phyloP scores from a whole-genome alignment of 345 rosid genomes.

The Hypericum perforatum region DNA sequence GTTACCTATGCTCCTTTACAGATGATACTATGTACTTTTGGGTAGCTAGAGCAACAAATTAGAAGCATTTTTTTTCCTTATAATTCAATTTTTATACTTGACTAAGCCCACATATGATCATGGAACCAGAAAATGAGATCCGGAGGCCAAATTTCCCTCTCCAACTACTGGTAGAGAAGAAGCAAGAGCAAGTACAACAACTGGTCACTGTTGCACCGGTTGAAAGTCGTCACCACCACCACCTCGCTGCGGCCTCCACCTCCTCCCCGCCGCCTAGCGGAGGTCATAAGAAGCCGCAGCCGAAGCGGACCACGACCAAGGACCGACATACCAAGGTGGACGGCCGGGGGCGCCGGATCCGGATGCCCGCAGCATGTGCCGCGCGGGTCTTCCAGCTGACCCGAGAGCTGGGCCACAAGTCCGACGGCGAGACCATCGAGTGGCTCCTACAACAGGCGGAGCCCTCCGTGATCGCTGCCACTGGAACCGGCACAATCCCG shows the following conservation, averaged over 20 bases:
- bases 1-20: too few species aligned
- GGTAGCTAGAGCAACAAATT: too few species aligned
- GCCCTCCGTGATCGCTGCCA: conserved; percentile 82
- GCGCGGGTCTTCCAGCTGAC: conserved; percentile 93
- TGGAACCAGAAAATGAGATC: conserved; percentile 65
- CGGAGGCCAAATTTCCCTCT: conserved; percentile 71
- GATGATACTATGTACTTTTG: too few species aligned
- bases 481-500: conserved; percentile 90
- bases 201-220: conserved; percentile 1
- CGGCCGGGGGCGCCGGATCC: conserved; percentile 92
- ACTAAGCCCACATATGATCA: conserved; percentile 32
- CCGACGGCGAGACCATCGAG: conserved; percentile 85
- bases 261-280: neutral
- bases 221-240: too few species aligned
- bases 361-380: conserved; percentile 89
- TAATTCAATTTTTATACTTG: neutral
- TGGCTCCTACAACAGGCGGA: conserved; percentile 92
- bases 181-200: conserved; percentile 13
- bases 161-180: conserved; percentile 49
- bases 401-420: conserved; percentile 78
- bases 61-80: too few species aligned
- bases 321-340: conserved; percentile 94
- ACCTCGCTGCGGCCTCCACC: conserved; percentile 2
- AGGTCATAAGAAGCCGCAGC: conserved; percentile 44
- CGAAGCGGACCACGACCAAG: conserved; percentile 61